These are phyloP conservation scores for Candida sojae DNA, from an alignment of 1,139 yeast species.

Conservation along the genomic window DNA sequence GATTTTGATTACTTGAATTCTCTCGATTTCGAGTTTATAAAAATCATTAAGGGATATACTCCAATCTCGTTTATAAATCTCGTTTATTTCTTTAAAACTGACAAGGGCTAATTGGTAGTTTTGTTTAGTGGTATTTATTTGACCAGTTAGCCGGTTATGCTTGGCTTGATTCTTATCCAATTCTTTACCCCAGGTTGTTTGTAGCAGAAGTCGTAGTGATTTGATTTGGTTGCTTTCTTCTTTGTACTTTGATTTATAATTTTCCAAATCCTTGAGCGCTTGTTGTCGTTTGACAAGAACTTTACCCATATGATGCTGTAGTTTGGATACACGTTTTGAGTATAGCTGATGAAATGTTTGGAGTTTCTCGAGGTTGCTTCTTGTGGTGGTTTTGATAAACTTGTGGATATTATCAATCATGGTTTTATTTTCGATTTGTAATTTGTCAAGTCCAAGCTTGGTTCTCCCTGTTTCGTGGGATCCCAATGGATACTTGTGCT, in stretches of 20 bases:
- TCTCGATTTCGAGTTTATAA: conserved; percentile 76
- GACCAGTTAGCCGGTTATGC: conserved; percentile 53
- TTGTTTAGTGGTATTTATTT: conserved; percentile 50
- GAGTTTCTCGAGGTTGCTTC: conserved; percentile 37
- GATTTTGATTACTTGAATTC: conserved; percentile 72
- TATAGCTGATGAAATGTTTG: conserved; percentile 32
- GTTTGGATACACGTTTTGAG: conserved; percentile 30
- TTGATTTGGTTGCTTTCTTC: conserved; percentile 60
- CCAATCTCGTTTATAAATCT: conserved; percentile 83
- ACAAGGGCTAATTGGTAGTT: conserved; percentile 63
- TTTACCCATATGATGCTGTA: conserved; percentile 40
- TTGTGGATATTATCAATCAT: conserved; percentile 36
- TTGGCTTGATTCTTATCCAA: conserved; percentile 66
- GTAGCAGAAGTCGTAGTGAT: conserved; percentile 61
- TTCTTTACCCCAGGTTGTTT: conserved; percentile 79
- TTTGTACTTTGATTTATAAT: conserved; percentile 58
- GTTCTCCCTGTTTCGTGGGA: conserved; percentile 61
- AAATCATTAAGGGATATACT: conserved; percentile 62
- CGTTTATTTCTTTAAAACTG: conserved; percentile 65
- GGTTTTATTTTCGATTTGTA: conserved; percentile 51
- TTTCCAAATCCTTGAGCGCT: conserved; percentile 31
- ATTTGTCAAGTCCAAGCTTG: conserved; percentile 58
- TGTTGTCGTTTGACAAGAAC: conserved; percentile 28
- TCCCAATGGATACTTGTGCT: conserved; percentile 52
- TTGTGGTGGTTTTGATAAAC: conserved; percentile 32